Evolutionary conservation across 2,329 filamentous ascomycete species (phyloP), one percentile per base, ranked within the genome.

Genomic region (Neofusicoccum cordaticola): DNA sequence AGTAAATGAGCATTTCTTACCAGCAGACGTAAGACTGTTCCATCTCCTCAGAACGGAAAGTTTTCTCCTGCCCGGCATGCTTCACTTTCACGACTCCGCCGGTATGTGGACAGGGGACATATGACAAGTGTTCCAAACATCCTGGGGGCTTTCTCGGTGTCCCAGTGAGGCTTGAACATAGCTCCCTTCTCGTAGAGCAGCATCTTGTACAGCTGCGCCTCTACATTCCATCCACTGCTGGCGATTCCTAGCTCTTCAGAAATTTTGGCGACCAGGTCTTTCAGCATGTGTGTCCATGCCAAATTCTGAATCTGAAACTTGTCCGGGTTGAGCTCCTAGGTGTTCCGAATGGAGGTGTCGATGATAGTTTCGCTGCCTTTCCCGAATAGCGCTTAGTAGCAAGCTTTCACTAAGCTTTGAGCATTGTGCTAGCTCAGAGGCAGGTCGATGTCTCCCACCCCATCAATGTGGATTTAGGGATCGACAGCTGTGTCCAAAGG

Each of bases 41-140:
- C 22, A 31, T 15, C 22, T 37, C 12, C 37, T 39, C 19, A 2
- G 48, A 52, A 11, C 34, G 8, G 19, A 52, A 63, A 2, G 17
- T 17, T 42, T 74, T 70, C 3, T 67, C 68, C 61, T 78, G 19
- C 7, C 74, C 74, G 3, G 72, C 68, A 68, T 83, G 80, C 22
- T 72, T 74, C 2, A 82, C 66, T 3, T 79, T 69, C 0, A 85
- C 73, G 0, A 80, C 76, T 0, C 83, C 83, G 8, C 83, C 84
- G n/a, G 71, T 63, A 65, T 85, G 81, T 2, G 70, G 39, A 0
- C 81, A 85, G 0, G 83, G 82, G 72, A 65, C 76, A 79, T 27
- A 86, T 71, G 42, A 82, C 76, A 1, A 86, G 72, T 0, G 81
- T 85, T 3, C 81, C 84, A 66, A 86, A 78, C 79, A 84, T 84